phyloP scores from a whole-genome alignment of 257 asterid species.

The Striga asiatica region DNA sequence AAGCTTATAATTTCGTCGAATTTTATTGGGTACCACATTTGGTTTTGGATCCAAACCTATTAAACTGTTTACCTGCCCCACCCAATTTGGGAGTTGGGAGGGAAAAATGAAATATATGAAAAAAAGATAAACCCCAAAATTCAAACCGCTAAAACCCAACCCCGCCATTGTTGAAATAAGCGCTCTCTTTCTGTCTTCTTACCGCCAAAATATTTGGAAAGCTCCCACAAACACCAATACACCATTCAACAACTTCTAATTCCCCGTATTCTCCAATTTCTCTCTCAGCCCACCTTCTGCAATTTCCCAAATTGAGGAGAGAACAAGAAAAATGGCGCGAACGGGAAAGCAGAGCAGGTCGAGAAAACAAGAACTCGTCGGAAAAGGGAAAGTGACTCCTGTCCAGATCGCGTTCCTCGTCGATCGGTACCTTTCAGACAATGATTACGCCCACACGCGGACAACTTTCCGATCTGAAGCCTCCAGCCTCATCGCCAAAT shows the following conservation, averaged over 20 bases:
- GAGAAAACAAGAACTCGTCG: conserved; percentile 43
- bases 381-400: conserved; percentile 80
- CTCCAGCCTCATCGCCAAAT: conserved; percentile 55
- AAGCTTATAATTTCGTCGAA: too few species aligned
- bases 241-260: conserved; percentile 8
- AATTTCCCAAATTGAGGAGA: background rate
- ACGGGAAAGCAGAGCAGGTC: conserved; percentile 36
- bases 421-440: conserved; percentile 83
- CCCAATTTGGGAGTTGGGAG: conserved; percentile 23
- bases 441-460: conserved; percentile 39
- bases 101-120: too few species aligned
- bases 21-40: too few species aligned
- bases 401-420: conserved; percentile 86
- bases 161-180: background rate
- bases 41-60: too few species aligned
- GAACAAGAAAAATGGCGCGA: background rate
- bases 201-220: conserved; percentile 31
- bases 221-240: conserved; percentile 35
- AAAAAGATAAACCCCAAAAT: background rate
- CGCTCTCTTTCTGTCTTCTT: background rate
- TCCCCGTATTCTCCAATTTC: background rate
- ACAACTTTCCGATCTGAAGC: conserved; percentile 77
- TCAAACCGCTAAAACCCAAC: conserved; percentile 25
- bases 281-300: background rate
- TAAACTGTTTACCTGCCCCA: too few species aligned